Conservation (phyloP, 352 stramenopile genomes). For the Phytophthora melonis region DNA sequence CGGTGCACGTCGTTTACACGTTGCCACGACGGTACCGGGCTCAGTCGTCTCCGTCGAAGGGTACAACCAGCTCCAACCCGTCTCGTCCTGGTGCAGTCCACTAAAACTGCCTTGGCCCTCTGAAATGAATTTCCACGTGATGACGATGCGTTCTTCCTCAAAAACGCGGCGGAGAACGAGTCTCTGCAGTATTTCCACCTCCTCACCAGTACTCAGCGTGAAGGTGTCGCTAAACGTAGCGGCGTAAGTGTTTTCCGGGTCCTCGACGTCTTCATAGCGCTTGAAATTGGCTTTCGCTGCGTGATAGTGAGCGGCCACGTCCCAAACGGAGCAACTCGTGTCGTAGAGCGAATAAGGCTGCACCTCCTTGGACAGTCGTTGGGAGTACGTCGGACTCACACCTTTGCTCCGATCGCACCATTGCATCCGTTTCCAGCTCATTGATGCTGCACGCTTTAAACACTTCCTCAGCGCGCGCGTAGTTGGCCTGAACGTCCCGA, state of each 20-base stretch:
- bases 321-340: background rate
- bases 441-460: background rate
- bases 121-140: background rate
- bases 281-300: background rate
- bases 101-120: background rate
- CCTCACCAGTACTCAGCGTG: background rate
- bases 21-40: background rate
- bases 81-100: background rate
- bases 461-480: slow-evolving; percentile 3
- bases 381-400: background rate
- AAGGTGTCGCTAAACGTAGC: background rate
- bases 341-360: background rate
- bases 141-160: background rate
- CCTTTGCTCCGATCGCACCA: background rate
- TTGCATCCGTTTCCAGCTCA: background rate
- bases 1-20: background rate
- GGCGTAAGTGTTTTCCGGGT: background rate
- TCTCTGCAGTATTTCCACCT: background rate
- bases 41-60: background rate
- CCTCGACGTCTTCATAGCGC: background rate
- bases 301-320: background rate
- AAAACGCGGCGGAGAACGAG: background rate
- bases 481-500: slow-evolving; percentile 13
- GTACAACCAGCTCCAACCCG: background rate
- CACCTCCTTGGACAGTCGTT: background rate